phyloP scores from a whole-genome alignment of 73 alveolate species.

The Paramecium pentaurelia region DNA sequence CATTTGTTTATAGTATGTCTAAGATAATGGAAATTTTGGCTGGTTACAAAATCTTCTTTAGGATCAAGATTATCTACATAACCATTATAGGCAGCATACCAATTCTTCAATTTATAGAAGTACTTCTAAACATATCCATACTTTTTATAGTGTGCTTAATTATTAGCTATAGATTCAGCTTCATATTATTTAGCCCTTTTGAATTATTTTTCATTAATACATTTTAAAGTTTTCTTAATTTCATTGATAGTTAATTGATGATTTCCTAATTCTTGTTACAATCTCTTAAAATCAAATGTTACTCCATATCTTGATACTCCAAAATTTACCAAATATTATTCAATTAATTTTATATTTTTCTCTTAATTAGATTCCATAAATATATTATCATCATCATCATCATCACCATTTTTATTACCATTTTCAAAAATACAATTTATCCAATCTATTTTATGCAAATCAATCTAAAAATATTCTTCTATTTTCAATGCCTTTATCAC shows the following conservation, averaged over 20 bases:
- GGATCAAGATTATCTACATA: conserved; percentile 52
- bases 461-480: conserved; percentile 11
- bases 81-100: conserved; percentile 51
- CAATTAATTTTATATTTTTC: neutral
- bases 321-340: neutral
- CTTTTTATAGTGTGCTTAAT: neutral
- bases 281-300: neutral
- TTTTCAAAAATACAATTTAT: neutral
- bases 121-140: neutral
- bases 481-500: conserved; percentile 41
- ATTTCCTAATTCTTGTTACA: neutral
- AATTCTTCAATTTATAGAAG: neutral
- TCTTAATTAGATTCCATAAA: neutral
- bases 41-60: conserved; percentile 79
- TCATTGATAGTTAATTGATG: neutral
- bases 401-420: neutral
- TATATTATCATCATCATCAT: conserved; percentile 48
- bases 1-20: conserved; percentile 86
- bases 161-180: neutral
- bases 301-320: conserved; percentile 15
- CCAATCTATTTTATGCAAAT: neutral
- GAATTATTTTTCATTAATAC: neutral
- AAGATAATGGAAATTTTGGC: conserved; percentile 89
- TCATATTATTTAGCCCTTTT: neutral
- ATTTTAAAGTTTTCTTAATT: neutral